Base-by-base conservation (phyloP, 2,329 filamentous ascomycete species). In the Claviceps sp. region DNA sequence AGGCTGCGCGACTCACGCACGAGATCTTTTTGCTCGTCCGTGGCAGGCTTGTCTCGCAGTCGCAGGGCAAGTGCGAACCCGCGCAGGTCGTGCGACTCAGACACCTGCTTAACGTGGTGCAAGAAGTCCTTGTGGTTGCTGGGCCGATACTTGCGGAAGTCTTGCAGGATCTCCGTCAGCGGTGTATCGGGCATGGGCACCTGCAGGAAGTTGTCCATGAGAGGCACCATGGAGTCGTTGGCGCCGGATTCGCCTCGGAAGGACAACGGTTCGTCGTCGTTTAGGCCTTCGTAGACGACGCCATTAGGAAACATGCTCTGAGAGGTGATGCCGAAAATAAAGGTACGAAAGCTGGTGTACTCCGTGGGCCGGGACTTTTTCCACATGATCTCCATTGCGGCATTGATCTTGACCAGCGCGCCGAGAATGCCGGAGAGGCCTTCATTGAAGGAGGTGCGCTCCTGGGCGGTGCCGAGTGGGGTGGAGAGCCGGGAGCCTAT, bases 241-340 rank as follows among this genome's bases (percentile, higher is more conserved):
- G 91, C 91, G 44, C 91, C 91, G 48, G 83, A 89, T 71, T 96
- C 91, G 58, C 91, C 91, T 36, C 91, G 83, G 78, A 96, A 96
- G 52, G 78, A 83, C 65, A 88, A 71, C 4, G 86, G 85, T 63
- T 86, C 65, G 54, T 68, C 67, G 54, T 85, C 80, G 57, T 83
- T 83, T 54, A 91, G 79, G 8, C 88, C 89, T 65, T 94, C 85
- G 66, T 96, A 96, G 46, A 95, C 70, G 7, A 96, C 91, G 8
- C 91, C 91, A 56, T 90, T 74, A 8, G 90, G 90, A 68, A 96
- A 96, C 89, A 96, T 95, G 61, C 82, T 84, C 69, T 96, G 90
- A 47, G 80, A 85, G 1, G 88, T 94, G 68, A 96, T 95, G 60
- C 91, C 91, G 63, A 95, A 95, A 71, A 96, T 96, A 73, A 96